Conservation (phyloP, 805 yeast genomes). For the Cyberlindnera japonica region DNA sequence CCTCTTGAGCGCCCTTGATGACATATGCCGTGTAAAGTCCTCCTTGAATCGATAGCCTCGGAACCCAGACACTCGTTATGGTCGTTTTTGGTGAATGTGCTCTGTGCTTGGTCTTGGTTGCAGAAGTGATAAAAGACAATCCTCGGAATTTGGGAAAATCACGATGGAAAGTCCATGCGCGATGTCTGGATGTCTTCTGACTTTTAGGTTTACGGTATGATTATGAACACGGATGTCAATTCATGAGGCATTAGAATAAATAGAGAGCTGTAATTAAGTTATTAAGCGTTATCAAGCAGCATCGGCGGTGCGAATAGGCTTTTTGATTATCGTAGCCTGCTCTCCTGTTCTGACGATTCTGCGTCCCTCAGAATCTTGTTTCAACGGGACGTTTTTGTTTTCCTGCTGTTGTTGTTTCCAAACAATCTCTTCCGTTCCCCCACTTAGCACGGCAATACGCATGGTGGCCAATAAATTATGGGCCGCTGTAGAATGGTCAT, state of each 20-base stretch:
- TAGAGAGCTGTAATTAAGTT: not conserved
- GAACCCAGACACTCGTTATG: no score
- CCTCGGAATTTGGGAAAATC: no score
- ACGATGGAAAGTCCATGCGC: no score
- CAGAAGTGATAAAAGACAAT: no score
- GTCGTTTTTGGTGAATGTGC: no score
- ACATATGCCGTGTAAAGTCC: constrained; percentile 36
- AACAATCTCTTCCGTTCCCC: constrained; percentile 76
- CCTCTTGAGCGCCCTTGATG: constrained; percentile 46
- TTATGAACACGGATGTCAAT: no score
- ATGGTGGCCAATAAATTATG: constrained; percentile 85
- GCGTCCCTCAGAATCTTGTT: constrained; percentile 50
- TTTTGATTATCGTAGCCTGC: constrained; percentile 47
- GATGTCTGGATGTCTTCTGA: no score
- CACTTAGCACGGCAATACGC: constrained; percentile 85
- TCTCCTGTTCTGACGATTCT: constrained; percentile 57
- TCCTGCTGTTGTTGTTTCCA: constrained; percentile 71
- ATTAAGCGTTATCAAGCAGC: constrained; percentile 41
- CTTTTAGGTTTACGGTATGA: no score
- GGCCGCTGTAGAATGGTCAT: constrained; percentile 90
- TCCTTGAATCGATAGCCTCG: no score
- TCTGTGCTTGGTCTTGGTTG: no score
- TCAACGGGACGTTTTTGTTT: constrained; percentile 60
- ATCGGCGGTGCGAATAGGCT: constrained; percentile 51
- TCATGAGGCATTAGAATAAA: no score